A percentile compares a stretch with the other conserved stretches of the same genome.
Conservation (phyloP, 2,329 filamentous ascomycete genomes). For the Catunica adiposa region DNA sequence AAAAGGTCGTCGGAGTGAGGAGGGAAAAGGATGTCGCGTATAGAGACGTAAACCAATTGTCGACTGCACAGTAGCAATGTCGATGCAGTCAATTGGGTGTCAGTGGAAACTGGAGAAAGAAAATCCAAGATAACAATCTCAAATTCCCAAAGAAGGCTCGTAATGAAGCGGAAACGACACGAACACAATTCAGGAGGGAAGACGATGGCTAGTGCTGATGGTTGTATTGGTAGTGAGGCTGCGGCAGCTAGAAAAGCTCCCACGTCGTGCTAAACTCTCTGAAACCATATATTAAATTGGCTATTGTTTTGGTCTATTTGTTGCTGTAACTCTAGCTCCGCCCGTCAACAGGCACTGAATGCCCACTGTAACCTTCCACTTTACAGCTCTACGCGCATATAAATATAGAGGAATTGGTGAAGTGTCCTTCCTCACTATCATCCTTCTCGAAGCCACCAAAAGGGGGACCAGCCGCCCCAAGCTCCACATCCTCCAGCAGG, state of each 20-base stretch:
- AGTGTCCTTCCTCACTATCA: constrained; percentile 6
- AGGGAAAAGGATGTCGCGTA: not conserved
- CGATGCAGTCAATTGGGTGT: not conserved
- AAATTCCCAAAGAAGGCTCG: not conserved
- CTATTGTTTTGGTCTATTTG: not conserved
- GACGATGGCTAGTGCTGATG: constrained; percentile 3
- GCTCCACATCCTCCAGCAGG: constrained; percentile 8
- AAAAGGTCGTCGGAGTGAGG: not conserved
- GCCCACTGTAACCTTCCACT: not conserved
- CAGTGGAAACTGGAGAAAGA: constrained; percentile 2
- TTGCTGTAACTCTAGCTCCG: not conserved
- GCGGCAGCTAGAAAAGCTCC: not conserved
- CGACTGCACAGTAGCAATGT: not conserved
- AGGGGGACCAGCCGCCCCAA: constrained; percentile 5
- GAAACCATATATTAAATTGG: not conserved
- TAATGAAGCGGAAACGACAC: constrained; percentile 9
- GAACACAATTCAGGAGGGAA: constrained; percentile 12
- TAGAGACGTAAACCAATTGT: not conserved
- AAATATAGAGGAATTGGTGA: constrained; percentile 8
- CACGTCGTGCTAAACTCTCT: not conserved
- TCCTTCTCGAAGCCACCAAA: constrained; percentile 5
- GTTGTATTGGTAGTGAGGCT: not conserved
- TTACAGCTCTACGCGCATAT: not conserved
- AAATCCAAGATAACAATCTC: constrained; percentile 6
- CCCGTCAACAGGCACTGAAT: not conserved